These are phyloP conservation scores for Gonapodya sp. DNA, from an alignment of 192 early-diverging fungal genomes.

Conservation along the genomic window DNA sequence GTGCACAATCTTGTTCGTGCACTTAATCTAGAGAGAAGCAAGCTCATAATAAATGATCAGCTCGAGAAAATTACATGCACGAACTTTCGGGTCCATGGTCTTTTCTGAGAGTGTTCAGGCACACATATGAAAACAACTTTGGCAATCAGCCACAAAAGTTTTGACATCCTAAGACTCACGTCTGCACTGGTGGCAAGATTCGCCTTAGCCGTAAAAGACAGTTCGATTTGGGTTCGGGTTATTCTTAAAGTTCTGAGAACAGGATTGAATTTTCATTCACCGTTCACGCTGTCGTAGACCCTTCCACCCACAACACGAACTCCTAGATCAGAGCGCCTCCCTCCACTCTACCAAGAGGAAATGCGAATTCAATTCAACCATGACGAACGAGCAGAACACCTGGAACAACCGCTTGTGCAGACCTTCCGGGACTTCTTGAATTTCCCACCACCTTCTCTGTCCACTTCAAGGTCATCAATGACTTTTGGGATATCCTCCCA, in stretches of 20 bases:
- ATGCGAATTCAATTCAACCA: no score
- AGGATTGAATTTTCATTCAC: no score
- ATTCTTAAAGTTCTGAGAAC: background rate
- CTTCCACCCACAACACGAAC: background rate
- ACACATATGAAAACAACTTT: no score
- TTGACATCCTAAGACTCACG: background rate
- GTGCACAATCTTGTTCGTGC: background rate
- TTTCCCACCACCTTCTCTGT: constrained; percentile 1
- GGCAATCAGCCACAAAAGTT: no score
- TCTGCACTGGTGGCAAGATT: background rate
- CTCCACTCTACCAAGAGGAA: background rate
- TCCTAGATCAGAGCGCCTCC: background rate
- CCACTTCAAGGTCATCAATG: background rate
- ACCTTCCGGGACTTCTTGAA: background rate
- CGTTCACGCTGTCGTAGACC: background rate
- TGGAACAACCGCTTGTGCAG: no score
- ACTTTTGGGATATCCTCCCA: background rate
- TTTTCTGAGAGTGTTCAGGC: no score
- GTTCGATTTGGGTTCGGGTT: background rate
- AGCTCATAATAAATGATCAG: no score
- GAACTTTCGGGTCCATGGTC: background rate
- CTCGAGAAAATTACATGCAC: no score
- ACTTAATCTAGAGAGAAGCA: background rate
- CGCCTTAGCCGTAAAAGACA: background rate
- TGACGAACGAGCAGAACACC: no score